Percentiles rank a stretch among this genome's conserved stretches.
phyloP scores from a whole-genome alignment of 208 protist genomes.

The Trypanosomatidae sp. region DNA sequence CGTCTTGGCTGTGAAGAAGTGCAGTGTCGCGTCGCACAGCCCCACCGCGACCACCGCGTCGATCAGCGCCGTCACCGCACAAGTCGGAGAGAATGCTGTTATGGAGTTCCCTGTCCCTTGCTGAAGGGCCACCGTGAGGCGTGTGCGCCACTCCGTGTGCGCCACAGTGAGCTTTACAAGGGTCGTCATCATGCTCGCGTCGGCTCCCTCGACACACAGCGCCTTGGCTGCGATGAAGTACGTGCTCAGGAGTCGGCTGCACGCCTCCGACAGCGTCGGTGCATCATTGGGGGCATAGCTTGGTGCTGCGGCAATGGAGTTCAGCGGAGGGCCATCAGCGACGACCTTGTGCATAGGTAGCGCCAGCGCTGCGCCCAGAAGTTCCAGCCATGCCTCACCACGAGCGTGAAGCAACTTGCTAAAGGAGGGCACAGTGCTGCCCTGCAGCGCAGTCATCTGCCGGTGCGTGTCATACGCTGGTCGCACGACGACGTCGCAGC shows the following conservation, averaged over 20 bases:
- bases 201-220: slow-evolving; percentile 37
- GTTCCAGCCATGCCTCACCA: slow-evolving; percentile 36
- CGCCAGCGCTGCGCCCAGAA: slow-evolving; percentile 19
- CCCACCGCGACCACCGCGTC: slow-evolving; percentile 78
- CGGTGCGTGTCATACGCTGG: slow-evolving; percentile 25
- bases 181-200: slow-evolving; percentile 72
- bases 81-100: not conserved
- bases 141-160: slow-evolving; percentile 57
- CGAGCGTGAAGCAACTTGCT: slow-evolving; percentile 20
- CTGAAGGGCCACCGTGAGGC: slow-evolving; percentile 4
- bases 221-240: slow-evolving; percentile 80
- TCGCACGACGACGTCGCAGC: slow-evolving; percentile 64
- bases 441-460: slow-evolving; percentile 20
- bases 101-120: not conserved
- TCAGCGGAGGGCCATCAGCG: not conserved
- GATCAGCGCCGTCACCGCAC: slow-evolving; percentile 49
- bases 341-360: slow-evolving; percentile 7
- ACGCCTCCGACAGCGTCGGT: slow-evolving; percentile 51
- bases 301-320: not conserved
- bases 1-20: slow-evolving; percentile 63
- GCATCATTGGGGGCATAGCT: not conserved
- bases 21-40: slow-evolving; percentile 75
- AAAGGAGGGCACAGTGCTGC: slow-evolving; percentile 3
- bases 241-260: slow-evolving; percentile 49
- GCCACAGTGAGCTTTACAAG: slow-evolving; percentile 68